Conservation (phyloP, 345 rosid genomes). For the Streptanthus diversifolius region DNA sequence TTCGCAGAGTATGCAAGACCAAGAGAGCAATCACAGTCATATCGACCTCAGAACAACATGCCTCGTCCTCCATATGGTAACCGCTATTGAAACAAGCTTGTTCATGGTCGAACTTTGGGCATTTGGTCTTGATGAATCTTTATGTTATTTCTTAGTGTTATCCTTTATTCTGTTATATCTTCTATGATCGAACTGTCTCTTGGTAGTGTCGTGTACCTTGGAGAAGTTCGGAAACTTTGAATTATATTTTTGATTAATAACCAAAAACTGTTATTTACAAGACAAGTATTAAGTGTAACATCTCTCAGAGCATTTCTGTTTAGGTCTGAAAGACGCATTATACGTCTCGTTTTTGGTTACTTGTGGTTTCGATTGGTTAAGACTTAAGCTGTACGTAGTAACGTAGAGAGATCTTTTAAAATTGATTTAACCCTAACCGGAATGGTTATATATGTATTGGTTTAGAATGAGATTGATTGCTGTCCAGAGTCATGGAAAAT, state of each 20-base stretch:
- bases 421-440: background rate
- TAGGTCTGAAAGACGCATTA: background rate
- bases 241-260: background rate
- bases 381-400: background rate
- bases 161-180: background rate
- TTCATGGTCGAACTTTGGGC: background rate
- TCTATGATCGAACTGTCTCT: background rate
- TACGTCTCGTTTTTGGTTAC: background rate
- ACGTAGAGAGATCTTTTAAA: background rate
- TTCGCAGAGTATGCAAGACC: constrained; percentile 72
- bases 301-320: background rate
- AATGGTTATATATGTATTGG: background rate
- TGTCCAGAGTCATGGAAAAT: background rate
- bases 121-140: background rate
- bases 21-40: constrained; percentile 32
- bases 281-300: background rate
- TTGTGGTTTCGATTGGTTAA: background rate
- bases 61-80: constrained; percentile 38
- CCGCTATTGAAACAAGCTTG: constrained; percentile 5
- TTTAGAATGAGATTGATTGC: background rate
- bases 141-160: background rate
- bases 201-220: background rate
- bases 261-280: background rate
- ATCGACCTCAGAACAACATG: constrained; percentile 37
- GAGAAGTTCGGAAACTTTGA: background rate